phyloP scores from a whole-genome alignment of 2,329 filamentous ascomycete genomes.

The Pyrenophora teres region DNA sequence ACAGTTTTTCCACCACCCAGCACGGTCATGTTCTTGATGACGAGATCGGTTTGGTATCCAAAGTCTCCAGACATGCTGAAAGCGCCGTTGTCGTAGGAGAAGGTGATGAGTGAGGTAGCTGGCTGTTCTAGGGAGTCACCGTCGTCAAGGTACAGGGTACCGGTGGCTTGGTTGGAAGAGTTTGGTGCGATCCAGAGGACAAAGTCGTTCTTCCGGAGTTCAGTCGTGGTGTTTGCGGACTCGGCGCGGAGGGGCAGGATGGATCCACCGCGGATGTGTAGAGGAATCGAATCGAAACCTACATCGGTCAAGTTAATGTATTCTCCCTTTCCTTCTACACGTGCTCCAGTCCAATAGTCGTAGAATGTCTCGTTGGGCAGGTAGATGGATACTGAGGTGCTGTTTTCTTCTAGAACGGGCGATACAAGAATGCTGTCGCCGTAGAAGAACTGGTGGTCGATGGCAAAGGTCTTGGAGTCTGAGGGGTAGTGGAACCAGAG shows the following conservation, averaged over 20 bases:
- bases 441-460: slow-evolving; percentile 63
- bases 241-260: slow-evolving; percentile 64
- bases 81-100: slow-evolving; percentile 61
- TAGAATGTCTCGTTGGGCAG: slow-evolving; percentile 64
- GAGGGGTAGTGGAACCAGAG: slow-evolving; percentile 72
- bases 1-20: slow-evolving; percentile 56
- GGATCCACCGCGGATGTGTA: slow-evolving; percentile 67
- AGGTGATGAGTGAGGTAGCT: slow-evolving; percentile 61
- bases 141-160: slow-evolving; percentile 76
- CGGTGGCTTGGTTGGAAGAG: slow-evolving; percentile 64
- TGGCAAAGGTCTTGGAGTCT: slow-evolving; percentile 57
- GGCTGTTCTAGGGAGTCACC: slow-evolving; percentile 68
- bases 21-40: slow-evolving; percentile 36
- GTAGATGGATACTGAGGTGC: slow-evolving; percentile 60
- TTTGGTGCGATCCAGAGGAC: slow-evolving; percentile 72
- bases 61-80: slow-evolving; percentile 62
- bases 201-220: slow-evolving; percentile 69
- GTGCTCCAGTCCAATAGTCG: slow-evolving; percentile 61
- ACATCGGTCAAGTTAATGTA: slow-evolving; percentile 54
- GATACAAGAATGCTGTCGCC: slow-evolving; percentile 61
- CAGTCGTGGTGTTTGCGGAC: slow-evolving; percentile 65
- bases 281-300: slow-evolving; percentile 61
- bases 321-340: slow-evolving; percentile 54
- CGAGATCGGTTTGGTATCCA: slow-evolving; percentile 50
- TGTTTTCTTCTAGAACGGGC: slow-evolving; percentile 59